phyloP scores from a whole-genome alignment of 306 rosid genomes.

The Quercus cerris region DNA sequence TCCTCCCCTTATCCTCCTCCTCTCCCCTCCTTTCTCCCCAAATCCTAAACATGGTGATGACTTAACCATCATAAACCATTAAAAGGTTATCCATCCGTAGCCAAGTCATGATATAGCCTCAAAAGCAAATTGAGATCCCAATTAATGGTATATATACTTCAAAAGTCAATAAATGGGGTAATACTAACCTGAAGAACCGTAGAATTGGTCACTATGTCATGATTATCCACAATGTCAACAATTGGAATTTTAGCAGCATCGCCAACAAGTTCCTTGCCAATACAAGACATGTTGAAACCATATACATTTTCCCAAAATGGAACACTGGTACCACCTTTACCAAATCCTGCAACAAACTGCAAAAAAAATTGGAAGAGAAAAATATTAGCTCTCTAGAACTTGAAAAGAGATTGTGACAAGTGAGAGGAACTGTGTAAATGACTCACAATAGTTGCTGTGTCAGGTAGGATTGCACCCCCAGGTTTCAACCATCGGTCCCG shows the following conservation, averaged over 20 bases:
- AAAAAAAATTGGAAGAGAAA: conserved; percentile 57
- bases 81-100: no score
- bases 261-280: conserved; percentile 76
- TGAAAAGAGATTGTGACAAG: not conserved
- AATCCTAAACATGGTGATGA: no score
- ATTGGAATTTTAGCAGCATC: conserved; percentile 74
- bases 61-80: no score
- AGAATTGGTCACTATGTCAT: conserved; percentile 72
- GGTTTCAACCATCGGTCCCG: conserved; percentile 92
- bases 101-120: no score
- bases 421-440: not conserved
- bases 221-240: conserved; percentile 68
- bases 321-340: conserved; percentile 85
- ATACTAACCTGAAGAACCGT: conserved; percentile 71
- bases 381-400: not conserved
- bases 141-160: not conserved
- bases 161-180: not conserved
- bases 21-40: no score
- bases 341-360: conserved; percentile 95
- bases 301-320: conserved; percentile 89
- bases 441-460: conserved; percentile 91
- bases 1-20: no score
- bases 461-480: conserved; percentile 94
- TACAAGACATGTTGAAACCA: conserved; percentile 75
- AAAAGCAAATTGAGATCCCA: not conserved